Percentiles rank a stretch among this genome's conserved stretches.
phyloP scores from a whole-genome alignment of 1,284 basidiomycete genomes.

The Ustilago cynodontis region DNA sequence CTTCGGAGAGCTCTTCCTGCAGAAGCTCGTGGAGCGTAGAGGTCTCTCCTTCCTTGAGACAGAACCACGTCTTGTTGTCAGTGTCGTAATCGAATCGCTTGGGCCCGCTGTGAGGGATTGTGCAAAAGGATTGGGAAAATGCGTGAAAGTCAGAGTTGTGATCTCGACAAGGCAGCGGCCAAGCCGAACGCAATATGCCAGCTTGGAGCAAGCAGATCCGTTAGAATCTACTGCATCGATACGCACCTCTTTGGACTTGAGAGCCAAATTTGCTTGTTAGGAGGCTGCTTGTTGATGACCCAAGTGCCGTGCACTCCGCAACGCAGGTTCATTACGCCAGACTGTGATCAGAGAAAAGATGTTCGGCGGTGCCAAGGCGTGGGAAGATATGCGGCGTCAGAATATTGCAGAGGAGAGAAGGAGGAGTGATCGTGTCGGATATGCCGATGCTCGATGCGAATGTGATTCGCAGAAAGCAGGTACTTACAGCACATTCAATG shows the following conservation, averaged over 20 bases:
- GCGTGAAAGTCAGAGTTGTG: neutral
- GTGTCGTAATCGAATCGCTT: conserved; percentile 68
- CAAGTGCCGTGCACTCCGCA: conserved; percentile 91
- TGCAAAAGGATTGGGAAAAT: neutral
- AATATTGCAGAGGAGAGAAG: neutral
- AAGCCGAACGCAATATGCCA: neutral
- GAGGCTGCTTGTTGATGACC: conserved; percentile 99
- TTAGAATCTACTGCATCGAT: neutral
- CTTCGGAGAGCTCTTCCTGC: conserved; percentile 53
- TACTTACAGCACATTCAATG: conserved; percentile 91
- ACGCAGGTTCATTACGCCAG: conserved; percentile 88
- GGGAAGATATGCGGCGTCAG: conserved; percentile 3
- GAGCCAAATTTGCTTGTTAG: conserved; percentile 98
- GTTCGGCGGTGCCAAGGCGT: neutral
- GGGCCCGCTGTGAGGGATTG: conserved; percentile 57
- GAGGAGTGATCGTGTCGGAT: conserved; percentile 1
- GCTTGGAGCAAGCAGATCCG: neutral
- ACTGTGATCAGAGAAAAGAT: conserved; percentile 72
- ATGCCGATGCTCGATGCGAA: conserved; percentile 1
- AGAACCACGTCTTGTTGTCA: conserved; percentile 59
- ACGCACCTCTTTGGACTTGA: conserved; percentile 78
- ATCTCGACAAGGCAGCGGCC: neutral
- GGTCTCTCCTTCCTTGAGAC: conserved; percentile 58
- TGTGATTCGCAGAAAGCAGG: neutral
- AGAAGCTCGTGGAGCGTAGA: conserved; percentile 57